A percentile compares a stretch with the other conserved stretches of the same genome.
Conservation (phyloP, 1,284 basidiomycete species). For the Austroboletus rostrupii region DNA sequence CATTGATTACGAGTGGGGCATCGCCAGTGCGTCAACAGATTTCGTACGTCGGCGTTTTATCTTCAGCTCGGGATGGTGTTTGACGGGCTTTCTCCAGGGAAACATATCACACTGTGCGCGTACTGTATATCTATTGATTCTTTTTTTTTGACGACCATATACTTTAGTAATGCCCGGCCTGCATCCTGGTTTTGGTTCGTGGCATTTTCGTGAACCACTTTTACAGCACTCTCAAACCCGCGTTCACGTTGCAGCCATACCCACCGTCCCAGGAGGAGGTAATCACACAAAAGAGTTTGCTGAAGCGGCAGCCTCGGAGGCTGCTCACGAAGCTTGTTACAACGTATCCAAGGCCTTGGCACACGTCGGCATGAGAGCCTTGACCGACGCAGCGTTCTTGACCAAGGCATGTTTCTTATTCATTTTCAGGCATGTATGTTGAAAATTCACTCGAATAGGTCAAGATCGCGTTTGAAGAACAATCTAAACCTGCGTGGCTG, state of each 20-base stretch:
- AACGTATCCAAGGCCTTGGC: conserved; percentile 58
- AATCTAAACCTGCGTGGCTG: conserved; percentile 71
- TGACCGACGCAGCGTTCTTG: conserved; percentile 46
- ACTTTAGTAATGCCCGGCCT: conserved; percentile 39
- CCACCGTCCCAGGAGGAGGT: conserved; percentile 52
- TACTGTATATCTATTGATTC: not conserved
- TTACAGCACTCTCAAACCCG: not conserved
- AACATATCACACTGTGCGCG: conserved; percentile 16
- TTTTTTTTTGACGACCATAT: not conserved
- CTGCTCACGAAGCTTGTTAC: conserved; percentile 55
- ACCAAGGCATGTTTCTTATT: conserved; percentile 10
- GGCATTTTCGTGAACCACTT: not conserved
- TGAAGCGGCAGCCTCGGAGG: conserved; percentile 46
- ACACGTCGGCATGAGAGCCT: conserved; percentile 49
- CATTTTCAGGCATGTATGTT: not conserved
- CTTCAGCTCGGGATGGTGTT: not conserved
- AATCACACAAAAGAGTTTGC: conserved; percentile 64
- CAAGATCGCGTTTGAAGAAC: conserved; percentile 22
- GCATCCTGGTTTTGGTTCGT: conserved; percentile 45
- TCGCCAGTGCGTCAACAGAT: conserved; percentile 55
- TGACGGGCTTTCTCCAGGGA: conserved; percentile 7
- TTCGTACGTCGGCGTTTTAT: not conserved
- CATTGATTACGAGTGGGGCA: conserved; percentile 51
- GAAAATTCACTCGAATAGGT: conserved; percentile 8
- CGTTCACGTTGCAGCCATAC: conserved; percentile 39